A percentile compares a stretch with the other conserved stretches of the same genome.
Evolutionary conservation across 306 rosid genomes (phyloP).

Genomic region (Pyrus communis): DNA sequence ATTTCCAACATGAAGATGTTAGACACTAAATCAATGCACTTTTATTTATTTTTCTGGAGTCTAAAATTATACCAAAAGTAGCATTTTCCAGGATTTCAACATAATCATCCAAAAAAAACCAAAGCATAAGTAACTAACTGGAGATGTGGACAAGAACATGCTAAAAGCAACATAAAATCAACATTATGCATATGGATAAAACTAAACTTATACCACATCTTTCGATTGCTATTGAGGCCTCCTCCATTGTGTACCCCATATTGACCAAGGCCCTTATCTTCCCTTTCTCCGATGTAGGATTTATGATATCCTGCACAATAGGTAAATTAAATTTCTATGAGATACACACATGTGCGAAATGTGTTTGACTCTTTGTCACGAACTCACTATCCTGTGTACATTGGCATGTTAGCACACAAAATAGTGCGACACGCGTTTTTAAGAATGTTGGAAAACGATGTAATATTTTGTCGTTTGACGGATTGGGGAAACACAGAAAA

Average conservation of each 20-base stretch:
- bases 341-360: too few species aligned
- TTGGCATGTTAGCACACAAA: background rate
- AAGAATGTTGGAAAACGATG: background rate
- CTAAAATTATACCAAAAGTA: background rate
- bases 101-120: background rate
- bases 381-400: background rate
- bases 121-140: background rate
- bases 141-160: background rate
- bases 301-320: conserved; percentile 43
- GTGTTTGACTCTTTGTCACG: background rate
- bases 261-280: conserved; percentile 38
- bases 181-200: background rate
- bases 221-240: conserved; percentile 65
- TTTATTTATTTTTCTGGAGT: background rate
- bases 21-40: background rate
- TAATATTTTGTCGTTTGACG: background rate
- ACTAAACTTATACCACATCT: conserved; percentile 58
- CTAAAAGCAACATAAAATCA: background rate
- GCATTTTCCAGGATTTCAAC: background rate
- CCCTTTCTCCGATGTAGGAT: conserved; percentile 31
- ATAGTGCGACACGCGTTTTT: background rate
- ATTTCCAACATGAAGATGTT: background rate
- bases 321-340: background rate
- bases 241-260: conserved; percentile 64
- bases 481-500: background rate